A percentile compares a stretch with the other conserved stretches of the same genome.
These are phyloP conservation scores for Salix dunnii DNA, from an alignment of 345 rosid genomes.

Conservation along the genomic window DNA sequence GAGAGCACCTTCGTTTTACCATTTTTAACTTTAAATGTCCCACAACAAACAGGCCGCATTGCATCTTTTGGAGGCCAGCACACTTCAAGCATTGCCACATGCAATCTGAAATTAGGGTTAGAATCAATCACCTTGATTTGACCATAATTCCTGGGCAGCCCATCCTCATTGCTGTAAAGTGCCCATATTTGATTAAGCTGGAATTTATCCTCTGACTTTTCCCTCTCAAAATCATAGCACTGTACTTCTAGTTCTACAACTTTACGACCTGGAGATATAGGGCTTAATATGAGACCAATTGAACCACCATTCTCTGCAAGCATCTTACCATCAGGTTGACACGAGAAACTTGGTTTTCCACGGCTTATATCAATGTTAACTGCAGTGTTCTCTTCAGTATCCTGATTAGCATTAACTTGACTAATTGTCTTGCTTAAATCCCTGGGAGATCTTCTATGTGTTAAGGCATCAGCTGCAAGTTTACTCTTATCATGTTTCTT, in stretches of 20 bases:
- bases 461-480: constrained; percentile 20
- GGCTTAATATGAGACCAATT: background rate
- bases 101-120: constrained; percentile 33
- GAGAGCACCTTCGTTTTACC: constrained; percentile 27
- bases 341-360: constrained; percentile 15
- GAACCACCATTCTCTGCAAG: background rate
- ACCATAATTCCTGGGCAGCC: constrained; percentile 46
- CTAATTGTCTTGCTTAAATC: constrained; percentile 25
- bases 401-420: constrained; percentile 20
- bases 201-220: constrained; percentile 41
- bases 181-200: constrained; percentile 50
- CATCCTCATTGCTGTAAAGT: constrained; percentile 29
- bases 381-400: constrained; percentile 12
- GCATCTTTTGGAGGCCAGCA: constrained; percentile 10
- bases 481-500: constrained; percentile 19
- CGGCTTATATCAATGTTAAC: constrained; percentile 24
- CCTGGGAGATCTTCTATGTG: constrained; percentile 41
- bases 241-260: constrained; percentile 19
- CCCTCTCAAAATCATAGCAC: constrained; percentile 31
- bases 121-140: constrained; percentile 42
- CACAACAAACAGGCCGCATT: constrained; percentile 36
- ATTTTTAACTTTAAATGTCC: constrained; percentile 37
- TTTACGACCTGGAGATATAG: background rate
- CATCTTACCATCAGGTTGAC: constrained; percentile 12
- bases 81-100: constrained; percentile 44